These are phyloP conservation scores for Citeromyces hawaiiensis DNA, from an alignment of 1,139 yeast species.

Conservation along the genomic window DNA sequence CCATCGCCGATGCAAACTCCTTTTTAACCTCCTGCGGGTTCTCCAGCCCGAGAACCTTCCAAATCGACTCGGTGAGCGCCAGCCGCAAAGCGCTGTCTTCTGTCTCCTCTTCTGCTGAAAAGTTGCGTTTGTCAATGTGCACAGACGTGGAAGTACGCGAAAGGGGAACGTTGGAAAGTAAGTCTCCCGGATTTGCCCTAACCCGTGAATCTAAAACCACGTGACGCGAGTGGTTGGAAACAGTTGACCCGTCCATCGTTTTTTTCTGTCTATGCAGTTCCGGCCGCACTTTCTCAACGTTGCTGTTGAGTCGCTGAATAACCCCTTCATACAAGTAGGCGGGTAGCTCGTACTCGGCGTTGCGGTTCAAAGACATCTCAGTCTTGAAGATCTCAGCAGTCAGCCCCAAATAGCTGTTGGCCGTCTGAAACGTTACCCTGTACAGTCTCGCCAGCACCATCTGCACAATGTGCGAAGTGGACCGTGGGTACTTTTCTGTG, in stretches of 20 bases:
- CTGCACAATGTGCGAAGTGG: conserved; percentile 89
- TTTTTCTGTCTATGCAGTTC: background rate
- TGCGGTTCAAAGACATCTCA: conserved; percentile 52
- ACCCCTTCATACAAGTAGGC: conserved; percentile 47
- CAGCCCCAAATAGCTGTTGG: conserved; percentile 74
- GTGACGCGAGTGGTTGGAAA: conserved; percentile 31
- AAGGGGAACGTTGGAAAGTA: conserved; percentile 70
- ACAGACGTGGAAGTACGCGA: conserved; percentile 20
- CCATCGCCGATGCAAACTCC: conserved; percentile 53
- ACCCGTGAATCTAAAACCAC: conserved; percentile 50
- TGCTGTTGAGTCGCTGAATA: conserved; percentile 25
- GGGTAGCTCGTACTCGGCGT: conserved; percentile 40
- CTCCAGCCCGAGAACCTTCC: conserved; percentile 58
- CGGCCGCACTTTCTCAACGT: conserved; percentile 1
- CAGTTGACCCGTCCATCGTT: background rate
- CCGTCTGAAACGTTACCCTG: conserved; percentile 83
- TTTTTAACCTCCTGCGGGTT: conserved; percentile 26
- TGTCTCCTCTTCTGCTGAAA: conserved; percentile 60
- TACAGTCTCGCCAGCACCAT: conserved; percentile 80
- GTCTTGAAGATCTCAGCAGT: conserved; percentile 74
- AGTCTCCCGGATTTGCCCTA: conserved; percentile 69
- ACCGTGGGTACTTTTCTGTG: conserved; percentile 67
- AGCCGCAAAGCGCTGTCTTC: conserved; percentile 60
- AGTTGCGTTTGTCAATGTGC: conserved; percentile 22
- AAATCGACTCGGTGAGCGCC: conserved; percentile 67